Base-by-base conservation (phyloP, 2,329 filamentous ascomycete species). In the Myotisia sp. region DNA sequence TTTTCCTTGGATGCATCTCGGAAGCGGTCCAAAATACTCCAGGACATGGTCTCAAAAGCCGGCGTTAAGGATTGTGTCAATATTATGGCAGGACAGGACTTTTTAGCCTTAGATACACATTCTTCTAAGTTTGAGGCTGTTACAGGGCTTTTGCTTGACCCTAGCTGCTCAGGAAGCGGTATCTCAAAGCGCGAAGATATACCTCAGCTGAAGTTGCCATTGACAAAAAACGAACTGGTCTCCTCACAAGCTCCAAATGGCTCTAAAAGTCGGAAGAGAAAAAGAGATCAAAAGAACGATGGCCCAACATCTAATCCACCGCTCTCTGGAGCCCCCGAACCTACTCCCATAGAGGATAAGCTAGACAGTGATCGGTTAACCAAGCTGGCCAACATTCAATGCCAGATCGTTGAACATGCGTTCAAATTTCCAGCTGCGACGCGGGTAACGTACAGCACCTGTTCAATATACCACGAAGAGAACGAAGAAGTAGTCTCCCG, bases 141-240 rank as follows among this genome's bases (percentile, higher is more conserved):
- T n/a, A 73, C 75, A 0, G 79, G 79, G 5, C 63, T 98, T 26
- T 66, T 98, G 0, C 68, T 98, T 2, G 90, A 98, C 52, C 90
- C 90, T 0, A 93, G 84, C 52, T 98, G 90, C 53, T 94, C 86
- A 1, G 90, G 90, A 0, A 94, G 84, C 51, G 90, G 90, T 1
- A 98, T 98, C 37, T 74, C 94, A 16, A 83, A 86, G 2, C 71
- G 90, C 13, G 85, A 94, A 46, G 81, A 85, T 29, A 71, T 77
- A 53, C 75, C 83, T 3, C 59, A 70, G 42, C 55, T 90, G 26
- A 66, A 76, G 41, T 63, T 92, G 2, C 74, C 65, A 38, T 45
- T 19, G 42, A 45, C 27, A 38, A 41, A 36, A 29, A 13, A 33
- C 33, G 22, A 35, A 41, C 36, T 14, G 17, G 14, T 16, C 14